Conservation (phyloP, 2,329 filamentous ascomycete species). For the Aspergillus unguis region DNA sequence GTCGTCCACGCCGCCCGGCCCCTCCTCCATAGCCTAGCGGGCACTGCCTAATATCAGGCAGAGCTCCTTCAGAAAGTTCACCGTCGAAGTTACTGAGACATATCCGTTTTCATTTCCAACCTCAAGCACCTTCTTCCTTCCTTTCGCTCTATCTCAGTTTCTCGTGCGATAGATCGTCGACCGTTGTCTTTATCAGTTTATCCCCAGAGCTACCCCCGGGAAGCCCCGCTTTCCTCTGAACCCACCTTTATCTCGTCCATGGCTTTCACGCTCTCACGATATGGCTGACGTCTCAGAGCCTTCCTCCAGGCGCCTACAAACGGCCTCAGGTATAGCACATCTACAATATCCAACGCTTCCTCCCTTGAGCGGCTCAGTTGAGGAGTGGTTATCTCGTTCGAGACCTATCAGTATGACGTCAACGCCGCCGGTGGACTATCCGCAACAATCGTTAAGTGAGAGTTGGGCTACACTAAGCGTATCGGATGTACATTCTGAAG, state of each 20-base stretch:
- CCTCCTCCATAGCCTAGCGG: constrained; percentile 16
- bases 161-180: constrained; percentile 15
- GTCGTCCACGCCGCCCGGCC: constrained; percentile 11
- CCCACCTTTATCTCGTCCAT: constrained; percentile 21
- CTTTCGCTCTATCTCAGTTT: constrained; percentile 5
- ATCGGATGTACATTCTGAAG: constrained; percentile 45
- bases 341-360: constrained; percentile 43
- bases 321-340: constrained; percentile 27
- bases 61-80: constrained; percentile 12
- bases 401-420: constrained; percentile 42
- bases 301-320: constrained; percentile 26
- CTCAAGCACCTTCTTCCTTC: constrained; percentile 19
- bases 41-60: constrained; percentile 23
- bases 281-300: constrained; percentile 41
- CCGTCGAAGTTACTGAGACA: constrained; percentile 7
- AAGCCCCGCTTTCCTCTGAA: constrained; percentile 17
- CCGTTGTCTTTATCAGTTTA: constrained; percentile 18
- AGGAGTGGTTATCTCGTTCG: constrained; percentile 42
- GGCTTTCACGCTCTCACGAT: constrained; percentile 19
- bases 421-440: constrained; percentile 26
- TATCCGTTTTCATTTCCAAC: constrained; percentile 10
- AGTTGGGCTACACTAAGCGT: constrained; percentile 47
- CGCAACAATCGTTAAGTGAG: constrained; percentile 38
- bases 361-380: constrained; percentile 37
- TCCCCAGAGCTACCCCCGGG: constrained; percentile 14